phyloP scores from a whole-genome alignment of 345 rosid species.

The Corchorus capsularis region DNA sequence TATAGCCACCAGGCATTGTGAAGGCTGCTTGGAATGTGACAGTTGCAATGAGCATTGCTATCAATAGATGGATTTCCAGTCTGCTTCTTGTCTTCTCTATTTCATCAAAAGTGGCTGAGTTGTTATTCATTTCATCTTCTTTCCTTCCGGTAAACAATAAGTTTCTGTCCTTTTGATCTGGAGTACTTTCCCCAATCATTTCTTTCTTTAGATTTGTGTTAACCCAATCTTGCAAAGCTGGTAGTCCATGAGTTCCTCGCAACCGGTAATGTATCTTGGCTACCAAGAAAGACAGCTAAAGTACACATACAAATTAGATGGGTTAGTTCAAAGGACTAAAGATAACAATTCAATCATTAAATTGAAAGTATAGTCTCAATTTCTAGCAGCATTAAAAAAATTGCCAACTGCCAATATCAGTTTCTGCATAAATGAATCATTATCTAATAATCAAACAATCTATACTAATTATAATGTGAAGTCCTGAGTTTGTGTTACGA shows the following conservation, averaged over 20 bases:
- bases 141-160: neutral
- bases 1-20: slow-evolving; percentile 10
- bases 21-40: slow-evolving; percentile 15
- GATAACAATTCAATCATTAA: too few relatives aligned
- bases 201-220: neutral
- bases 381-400: too few relatives aligned
- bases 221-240: neutral
- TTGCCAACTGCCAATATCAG: too few relatives aligned
- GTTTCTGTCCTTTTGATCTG: neutral
- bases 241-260: neutral
- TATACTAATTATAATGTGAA: too few relatives aligned
- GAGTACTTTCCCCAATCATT: neutral
- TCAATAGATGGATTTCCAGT: neutral
- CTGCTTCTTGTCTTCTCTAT: neutral
- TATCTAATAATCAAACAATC: too few relatives aligned
- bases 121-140: neutral
- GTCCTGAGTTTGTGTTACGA: too few relatives aligned
- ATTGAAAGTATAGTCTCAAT: neutral
- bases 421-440: too few relatives aligned
- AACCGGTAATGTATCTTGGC: neutral
- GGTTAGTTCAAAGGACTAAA: neutral
- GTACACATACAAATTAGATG: neutral
- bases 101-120: neutral
- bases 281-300: neutral
- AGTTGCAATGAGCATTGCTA: slow-evolving; percentile 5